A percentile compares a stretch with the other conserved stretches of the same genome.
Conservation (phyloP, 2,329 filamentous ascomycete genomes). For the Fusarium sulawesiense region DNA sequence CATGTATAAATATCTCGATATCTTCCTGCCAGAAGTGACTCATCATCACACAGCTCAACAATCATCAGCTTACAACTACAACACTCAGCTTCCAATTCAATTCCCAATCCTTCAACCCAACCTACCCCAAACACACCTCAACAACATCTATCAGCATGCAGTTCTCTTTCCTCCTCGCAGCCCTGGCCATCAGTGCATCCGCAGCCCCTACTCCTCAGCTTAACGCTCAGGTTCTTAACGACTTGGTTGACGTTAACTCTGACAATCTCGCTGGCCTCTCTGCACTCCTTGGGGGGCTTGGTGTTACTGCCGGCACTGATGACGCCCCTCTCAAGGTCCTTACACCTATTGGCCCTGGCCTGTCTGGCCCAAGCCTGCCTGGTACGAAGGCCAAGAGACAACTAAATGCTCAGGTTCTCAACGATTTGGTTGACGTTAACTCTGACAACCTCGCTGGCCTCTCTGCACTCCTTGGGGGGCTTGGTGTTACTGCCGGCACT, state of each 20-base stretch:
- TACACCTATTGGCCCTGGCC: neutral
- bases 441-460: too few relatives aligned
- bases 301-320: neutral
- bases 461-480: too few relatives aligned
- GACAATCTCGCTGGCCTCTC: neutral
- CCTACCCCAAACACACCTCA: neutral
- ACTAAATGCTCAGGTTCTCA: too few relatives aligned
- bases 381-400: neutral
- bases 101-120: neutral
- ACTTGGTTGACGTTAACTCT: neutral
- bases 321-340: neutral
- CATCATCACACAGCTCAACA: neutral
- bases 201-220: neutral
- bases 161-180: neutral
- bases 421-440: too few relatives aligned
- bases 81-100: neutral
- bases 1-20: neutral
- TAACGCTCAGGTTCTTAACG: neutral
- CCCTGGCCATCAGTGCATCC: neutral
- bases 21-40: neutral
- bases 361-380: too few relatives aligned
- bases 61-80: neutral
- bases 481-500: too few relatives aligned
- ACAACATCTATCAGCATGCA: neutral
- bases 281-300: neutral